These are phyloP conservation scores for Fusarium sp. DNA, from an alignment of 2,329 filamentous ascomycete genomes.

Conservation along the genomic window DNA sequence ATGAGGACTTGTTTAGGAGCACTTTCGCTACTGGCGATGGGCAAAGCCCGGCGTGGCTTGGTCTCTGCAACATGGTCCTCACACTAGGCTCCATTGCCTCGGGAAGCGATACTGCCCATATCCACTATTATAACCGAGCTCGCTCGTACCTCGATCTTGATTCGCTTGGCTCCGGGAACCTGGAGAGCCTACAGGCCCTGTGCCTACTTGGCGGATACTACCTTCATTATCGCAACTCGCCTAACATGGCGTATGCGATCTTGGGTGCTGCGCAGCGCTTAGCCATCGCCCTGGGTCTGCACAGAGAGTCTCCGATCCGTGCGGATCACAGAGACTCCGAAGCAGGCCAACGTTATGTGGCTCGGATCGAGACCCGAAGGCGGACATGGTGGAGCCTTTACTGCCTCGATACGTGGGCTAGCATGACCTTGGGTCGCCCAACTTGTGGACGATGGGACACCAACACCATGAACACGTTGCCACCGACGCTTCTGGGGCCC, in stretches of 20 bases:
- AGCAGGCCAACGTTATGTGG: constrained; percentile 52
- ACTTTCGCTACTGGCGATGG: constrained; percentile 64
- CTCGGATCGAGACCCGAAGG: constrained; percentile 65
- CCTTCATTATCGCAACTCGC: constrained; percentile 81
- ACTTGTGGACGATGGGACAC: constrained; percentile 46
- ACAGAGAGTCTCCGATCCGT: constrained; percentile 64
- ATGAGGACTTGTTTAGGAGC: constrained; percentile 69
- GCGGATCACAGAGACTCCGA: constrained; percentile 52
- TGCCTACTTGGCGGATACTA: constrained; percentile 81
- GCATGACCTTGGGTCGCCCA: constrained; percentile 76
- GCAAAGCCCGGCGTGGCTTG: constrained; percentile 69
- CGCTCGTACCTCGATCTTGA: constrained; percentile 66
- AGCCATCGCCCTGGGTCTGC: constrained; percentile 79
- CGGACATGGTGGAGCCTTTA: constrained; percentile 81
- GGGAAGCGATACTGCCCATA: constrained; percentile 66
- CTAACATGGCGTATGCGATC: constrained; percentile 81
- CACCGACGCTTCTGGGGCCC: constrained; percentile 34
- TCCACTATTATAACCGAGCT: constrained; percentile 67
- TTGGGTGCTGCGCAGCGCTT: constrained; percentile 79
- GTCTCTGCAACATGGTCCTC: constrained; percentile 72
- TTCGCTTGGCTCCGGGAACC: constrained; percentile 69
- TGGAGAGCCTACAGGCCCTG: constrained; percentile 80
- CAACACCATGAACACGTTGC: constrained; percentile 47
- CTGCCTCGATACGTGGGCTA: constrained; percentile 78
- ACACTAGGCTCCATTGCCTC: constrained; percentile 71